phyloP scores from a whole-genome alignment of 2,329 filamentous ascomycete species.

The Dryadomyces sulphureus region DNA sequence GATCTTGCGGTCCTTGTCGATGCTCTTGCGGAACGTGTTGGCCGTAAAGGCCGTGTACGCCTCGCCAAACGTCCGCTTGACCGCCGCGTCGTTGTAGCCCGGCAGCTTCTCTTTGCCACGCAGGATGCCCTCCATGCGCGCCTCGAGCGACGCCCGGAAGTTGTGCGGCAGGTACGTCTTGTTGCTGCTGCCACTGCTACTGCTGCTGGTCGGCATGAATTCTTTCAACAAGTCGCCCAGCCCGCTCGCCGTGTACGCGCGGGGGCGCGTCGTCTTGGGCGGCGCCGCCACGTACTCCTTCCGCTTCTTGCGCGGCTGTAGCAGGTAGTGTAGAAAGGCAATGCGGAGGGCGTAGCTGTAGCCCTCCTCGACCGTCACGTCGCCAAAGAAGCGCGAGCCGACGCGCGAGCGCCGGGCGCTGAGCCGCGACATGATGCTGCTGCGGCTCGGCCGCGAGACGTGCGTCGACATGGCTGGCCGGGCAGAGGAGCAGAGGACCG shows the following conservation, averaged over 20 bases:
- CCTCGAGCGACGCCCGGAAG: conserved; percentile 40
- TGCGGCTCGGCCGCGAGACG: conserved; percentile 29
- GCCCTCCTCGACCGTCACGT: conserved; percentile 60
- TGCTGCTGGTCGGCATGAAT: conserved; percentile 37
- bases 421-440: conserved; percentile 28
- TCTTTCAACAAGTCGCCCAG: conserved; percentile 83
- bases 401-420: conserved; percentile 25
- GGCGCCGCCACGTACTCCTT: conserved; percentile 65
- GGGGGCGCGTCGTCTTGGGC: conserved; percentile 22
- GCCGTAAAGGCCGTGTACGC: conserved; percentile 91
- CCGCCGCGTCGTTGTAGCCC: conserved; percentile 77
- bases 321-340: conserved; percentile 82
- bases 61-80: conserved; percentile 88
- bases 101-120: conserved; percentile 70
- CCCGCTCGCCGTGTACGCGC: conserved; percentile 33
- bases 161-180: conserved; percentile 34
- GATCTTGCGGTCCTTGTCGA: conserved; percentile 86
- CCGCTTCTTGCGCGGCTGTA: conserved; percentile 79
- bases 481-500: not conserved
- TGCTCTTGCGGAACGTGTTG: conserved; percentile 70
- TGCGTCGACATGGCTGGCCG: conserved; percentile 30
- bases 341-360: conserved; percentile 83
- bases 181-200: conserved; percentile 7
- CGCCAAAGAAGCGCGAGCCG: conserved; percentile 24
- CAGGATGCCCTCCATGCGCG: conserved; percentile 67